Base-by-base conservation (phyloP, 768 basidiomycete species). In the Leccinum longicurvipes region DNA sequence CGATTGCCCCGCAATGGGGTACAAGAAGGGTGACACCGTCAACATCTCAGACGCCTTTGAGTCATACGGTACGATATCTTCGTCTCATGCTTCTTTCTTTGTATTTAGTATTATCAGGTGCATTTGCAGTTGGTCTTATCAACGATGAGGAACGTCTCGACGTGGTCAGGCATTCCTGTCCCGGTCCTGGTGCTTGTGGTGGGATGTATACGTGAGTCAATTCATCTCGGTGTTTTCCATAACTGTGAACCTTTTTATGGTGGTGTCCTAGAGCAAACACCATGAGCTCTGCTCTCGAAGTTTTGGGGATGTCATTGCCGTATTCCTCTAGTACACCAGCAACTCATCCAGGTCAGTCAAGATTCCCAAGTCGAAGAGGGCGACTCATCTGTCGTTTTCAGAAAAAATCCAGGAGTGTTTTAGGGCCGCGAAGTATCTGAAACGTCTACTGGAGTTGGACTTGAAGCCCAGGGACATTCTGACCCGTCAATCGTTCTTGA, bases 1-100 rank as follows among this genome's bases (percentile, higher is more conserved):
- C 19, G 90, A 93, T 69, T 93, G 92, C 65, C 88, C 87, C 3
- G 80, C 84, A 6, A 83, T 93, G 82, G 87, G 84, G 23, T 82
- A 79, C 69, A 74, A 84, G 70, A 85, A 84, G 62, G 92, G 93
- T n/a, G 92, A 87, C 49, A 79, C 84, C 17, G 87, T 91, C 42
- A 91, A 92, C 65, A 89, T 93, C 55, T 83, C 85, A 5, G 91
- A 93, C 61, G 85, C 89, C 11, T 91, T 91, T 64, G 91, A 93
- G 67, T 88, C 89, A 2, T 93, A 83, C 64, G 92, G 91, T 85
- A 56, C 34, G 67, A 57, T 44, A 5, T 3, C 36, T 23, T 42
- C 5, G 3, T 6, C 11, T 52, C 4, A 2, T 10, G n/a, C n/a
- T 29, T n/a, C 9, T 34, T 59, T 27, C 8, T 14, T 61, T 23